Percentiles rank a stretch among this genome's conserved stretches.
phyloP scores from a whole-genome alignment of 257 asterid species.

The Misopates orontium region DNA sequence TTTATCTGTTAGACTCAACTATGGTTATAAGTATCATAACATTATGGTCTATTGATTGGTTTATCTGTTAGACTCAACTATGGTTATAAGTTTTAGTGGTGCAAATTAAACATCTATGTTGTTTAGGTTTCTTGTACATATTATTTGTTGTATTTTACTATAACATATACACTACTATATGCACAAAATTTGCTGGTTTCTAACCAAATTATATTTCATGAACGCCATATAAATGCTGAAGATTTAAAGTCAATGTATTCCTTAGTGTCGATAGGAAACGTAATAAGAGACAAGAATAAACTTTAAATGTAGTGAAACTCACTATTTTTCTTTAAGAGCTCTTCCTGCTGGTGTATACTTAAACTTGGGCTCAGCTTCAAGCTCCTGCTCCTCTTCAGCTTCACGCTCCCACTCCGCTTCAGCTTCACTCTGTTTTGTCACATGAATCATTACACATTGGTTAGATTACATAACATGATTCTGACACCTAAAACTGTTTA shows the following conservation, averaged over 20 bases:
- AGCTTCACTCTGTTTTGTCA: constrained; percentile 51
- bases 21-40: neutral
- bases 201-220: too few species aligned
- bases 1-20: too few species aligned
- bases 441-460: constrained; percentile 27
- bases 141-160: neutral
- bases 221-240: too few species aligned
- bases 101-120: too few species aligned
- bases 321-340: constrained; percentile 86
- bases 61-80: too few species aligned
- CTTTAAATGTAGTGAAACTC: constrained; percentile 38
- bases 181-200: neutral
- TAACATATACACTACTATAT: too few species aligned
- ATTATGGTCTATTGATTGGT: neutral
- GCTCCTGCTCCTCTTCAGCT: constrained; percentile 63
- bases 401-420: constrained; percentile 68
- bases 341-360: constrained; percentile 83
- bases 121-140: too few species aligned
- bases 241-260: too few species aligned
- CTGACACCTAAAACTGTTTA: neutral
- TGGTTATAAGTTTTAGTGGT: neutral
- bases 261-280: neutral
- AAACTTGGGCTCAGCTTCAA: too few species aligned
- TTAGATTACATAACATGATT: neutral
- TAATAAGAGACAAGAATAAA: neutral